A percentile compares a stretch with the other conserved stretches of the same genome.
phyloP scores from a whole-genome alignment of 306 rosid genomes.

The Vigna reflexopilosa region DNA sequence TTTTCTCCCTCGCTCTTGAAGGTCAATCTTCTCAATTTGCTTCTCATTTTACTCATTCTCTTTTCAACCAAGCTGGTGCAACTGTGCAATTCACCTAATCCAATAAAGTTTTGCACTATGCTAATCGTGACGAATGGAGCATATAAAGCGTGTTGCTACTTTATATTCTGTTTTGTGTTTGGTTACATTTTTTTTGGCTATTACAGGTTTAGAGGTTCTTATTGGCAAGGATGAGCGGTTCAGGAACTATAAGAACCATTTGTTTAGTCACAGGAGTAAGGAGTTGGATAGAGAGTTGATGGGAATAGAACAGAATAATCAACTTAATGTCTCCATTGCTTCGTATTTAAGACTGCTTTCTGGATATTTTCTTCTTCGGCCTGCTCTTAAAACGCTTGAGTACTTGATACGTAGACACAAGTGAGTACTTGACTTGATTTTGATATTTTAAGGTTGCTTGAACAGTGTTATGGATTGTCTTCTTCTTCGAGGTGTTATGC shows the following conservation, averaged over 20 bases:
- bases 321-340: conserved; percentile 61
- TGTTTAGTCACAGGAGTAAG: conserved; percentile 68
- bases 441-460: not conserved
- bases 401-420: conserved; percentile 84
- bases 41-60: not conserved
- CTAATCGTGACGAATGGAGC: not conserved
- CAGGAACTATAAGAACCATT: conserved; percentile 65
- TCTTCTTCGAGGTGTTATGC: not conserved
- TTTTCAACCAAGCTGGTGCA: not conserved
- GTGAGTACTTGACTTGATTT: conserved; percentile 54
- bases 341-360: conserved; percentile 73
- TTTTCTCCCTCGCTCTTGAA: conserved; percentile 60
- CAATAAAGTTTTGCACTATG: not conserved
- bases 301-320: conserved; percentile 68
- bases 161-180: not conserved
- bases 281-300: conserved; percentile 85
- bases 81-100: not conserved
- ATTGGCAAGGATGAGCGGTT: conserved; percentile 66
- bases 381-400: conserved; percentile 82
- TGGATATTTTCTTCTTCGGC: conserved; percentile 60
- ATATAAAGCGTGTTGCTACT: not conserved
- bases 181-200: not conserved
- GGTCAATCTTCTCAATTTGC: conserved; percentile 46
- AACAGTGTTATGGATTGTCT: not conserved
- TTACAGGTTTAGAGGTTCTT: conserved; percentile 86